Conservation (phyloP, 2,329 filamentous ascomycete genomes). For the Diaporthe australafricana region DNA sequence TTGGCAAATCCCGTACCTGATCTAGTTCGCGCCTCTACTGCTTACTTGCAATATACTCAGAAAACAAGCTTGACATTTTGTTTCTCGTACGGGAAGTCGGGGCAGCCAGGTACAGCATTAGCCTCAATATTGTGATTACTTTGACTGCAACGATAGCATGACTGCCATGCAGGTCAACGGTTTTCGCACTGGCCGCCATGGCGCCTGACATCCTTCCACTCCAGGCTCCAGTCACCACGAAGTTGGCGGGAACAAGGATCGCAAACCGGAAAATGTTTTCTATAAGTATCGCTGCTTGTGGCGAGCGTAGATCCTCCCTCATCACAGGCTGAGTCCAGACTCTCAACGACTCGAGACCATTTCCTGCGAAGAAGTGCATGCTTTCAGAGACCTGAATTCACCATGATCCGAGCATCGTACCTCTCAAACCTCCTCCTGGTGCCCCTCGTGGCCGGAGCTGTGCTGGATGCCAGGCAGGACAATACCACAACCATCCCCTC, state of each 20-base stretch:
- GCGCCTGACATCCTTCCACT: neutral
- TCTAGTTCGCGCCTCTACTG: conserved; percentile 12
- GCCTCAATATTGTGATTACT: conserved; percentile 21
- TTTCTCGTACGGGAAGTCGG: conserved; percentile 2
- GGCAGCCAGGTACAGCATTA: conserved; percentile 13
- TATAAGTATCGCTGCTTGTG: neutral
- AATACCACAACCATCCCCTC: conserved; percentile 32
- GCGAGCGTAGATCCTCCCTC: neutral
- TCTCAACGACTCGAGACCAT: no score
- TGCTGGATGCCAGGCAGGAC: conserved; percentile 2
- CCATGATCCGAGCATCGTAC: neutral
- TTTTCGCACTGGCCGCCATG: neutral
- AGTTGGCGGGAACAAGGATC: neutral
- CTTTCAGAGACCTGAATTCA: neutral
- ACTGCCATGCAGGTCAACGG: neutral
- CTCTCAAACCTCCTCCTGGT: conserved; percentile 8
- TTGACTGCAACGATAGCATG: neutral
- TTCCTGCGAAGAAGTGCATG: neutral
- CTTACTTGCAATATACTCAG: conserved; percentile 7
- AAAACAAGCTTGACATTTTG: neutral
- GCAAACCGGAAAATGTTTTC: neutral
- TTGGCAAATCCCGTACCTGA: conserved; percentile 27
- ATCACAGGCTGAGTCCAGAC: neutral
- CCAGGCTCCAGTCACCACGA: neutral
- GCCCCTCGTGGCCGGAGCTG: neutral